These are phyloP conservation scores for Fusarium sp. DNA, from an alignment of 2,329 filamentous ascomycete genomes.

Conservation along the genomic window DNA sequence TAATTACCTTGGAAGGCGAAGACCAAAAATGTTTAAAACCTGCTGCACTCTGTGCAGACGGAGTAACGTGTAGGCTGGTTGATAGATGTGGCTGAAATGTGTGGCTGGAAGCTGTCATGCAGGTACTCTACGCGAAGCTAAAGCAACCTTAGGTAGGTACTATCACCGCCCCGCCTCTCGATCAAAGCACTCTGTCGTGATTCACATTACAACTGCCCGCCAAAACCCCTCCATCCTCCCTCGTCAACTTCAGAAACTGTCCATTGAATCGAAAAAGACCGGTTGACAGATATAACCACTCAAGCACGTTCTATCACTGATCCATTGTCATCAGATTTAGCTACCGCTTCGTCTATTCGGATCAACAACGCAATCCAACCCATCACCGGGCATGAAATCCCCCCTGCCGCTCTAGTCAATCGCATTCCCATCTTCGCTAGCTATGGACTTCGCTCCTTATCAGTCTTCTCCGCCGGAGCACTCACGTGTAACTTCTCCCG, in stretches of 20 bases:
- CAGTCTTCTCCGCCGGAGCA: constrained; percentile 91
- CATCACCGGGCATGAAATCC: background rate
- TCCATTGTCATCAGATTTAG: background rate
- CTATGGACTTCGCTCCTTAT: constrained; percentile 96
- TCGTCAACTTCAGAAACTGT: background rate
- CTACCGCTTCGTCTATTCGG: background rate
- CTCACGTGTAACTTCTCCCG: constrained; percentile 81
- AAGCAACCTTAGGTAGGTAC: constrained; percentile 18
- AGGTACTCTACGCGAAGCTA: constrained; percentile 22
- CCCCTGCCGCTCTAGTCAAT: background rate
- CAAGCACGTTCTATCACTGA: background rate
- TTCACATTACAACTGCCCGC: background rate
- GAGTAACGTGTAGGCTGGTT: background rate
- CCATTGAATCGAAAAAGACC: background rate
- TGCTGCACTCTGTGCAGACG: too few relatives aligned
- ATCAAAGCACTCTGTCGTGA: background rate
- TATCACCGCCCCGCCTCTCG: constrained; percentile 28
- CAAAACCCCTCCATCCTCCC: background rate
- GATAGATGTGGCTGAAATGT: constrained; percentile 22
- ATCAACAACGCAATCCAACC: background rate
- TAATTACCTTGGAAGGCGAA: background rate
- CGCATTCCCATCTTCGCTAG: constrained; percentile 26
- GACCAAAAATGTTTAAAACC: background rate
- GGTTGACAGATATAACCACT: background rate
- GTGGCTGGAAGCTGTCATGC: constrained; percentile 28